Conservation (phyloP, 768 basidiomycete genomes). For the Butyriboletus loyo region DNA sequence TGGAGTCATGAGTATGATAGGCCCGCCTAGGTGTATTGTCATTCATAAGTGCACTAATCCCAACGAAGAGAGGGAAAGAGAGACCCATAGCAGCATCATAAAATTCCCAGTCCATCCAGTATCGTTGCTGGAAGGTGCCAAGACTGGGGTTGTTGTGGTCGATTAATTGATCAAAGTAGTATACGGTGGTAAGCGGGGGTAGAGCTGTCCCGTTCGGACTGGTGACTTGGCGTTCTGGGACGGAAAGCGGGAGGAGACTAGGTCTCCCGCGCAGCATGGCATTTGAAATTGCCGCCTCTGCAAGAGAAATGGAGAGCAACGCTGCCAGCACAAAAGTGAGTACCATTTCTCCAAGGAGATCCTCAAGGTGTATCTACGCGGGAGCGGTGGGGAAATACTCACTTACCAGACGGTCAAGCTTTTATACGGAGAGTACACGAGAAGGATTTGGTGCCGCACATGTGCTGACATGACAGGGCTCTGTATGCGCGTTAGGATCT, state of each 20-base stretch:
- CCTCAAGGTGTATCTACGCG: neutral
- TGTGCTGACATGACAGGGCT: neutral
- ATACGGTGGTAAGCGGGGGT: constrained; percentile 27
- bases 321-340: constrained; percentile 5
- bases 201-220: constrained; percentile 24
- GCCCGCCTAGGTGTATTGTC: constrained; percentile 14
- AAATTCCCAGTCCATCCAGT: constrained; percentile 67
- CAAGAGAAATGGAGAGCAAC: constrained; percentile 9
- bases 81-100: constrained; percentile 46
- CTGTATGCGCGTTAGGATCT: constrained; percentile 8
- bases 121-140: constrained; percentile 77
- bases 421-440: constrained; percentile 9
- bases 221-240: constrained; percentile 5
- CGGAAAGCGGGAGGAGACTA: constrained; percentile 12
- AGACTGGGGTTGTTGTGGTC: constrained; percentile 54
- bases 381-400: neutral
- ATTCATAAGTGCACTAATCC: neutral
- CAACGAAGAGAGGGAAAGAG: neutral
- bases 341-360: constrained; percentile 9
- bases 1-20: constrained; percentile 44
- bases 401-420: neutral
- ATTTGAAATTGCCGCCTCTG: constrained; percentile 18
- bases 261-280: constrained; percentile 21
- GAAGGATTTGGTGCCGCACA: constrained; percentile 5
- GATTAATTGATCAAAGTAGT: constrained; percentile 32